Conservation (phyloP, 768 basidiomycete genomes). For the Omphalotus guepiniiformis region DNA sequence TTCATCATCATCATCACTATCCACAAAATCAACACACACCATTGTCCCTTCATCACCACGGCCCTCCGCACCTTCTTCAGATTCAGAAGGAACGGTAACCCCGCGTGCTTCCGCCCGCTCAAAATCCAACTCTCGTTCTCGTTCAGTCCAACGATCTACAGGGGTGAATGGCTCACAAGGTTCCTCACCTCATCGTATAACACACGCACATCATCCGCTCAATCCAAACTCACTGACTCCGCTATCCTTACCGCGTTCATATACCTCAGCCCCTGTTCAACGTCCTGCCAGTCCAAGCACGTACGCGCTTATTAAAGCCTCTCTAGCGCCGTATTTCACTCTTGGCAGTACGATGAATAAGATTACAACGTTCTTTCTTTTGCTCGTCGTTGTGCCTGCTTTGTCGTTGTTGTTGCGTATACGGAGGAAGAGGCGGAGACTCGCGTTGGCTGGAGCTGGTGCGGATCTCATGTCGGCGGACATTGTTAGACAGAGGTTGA, state of each 20-base stretch:
- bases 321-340: slow-evolving; percentile 38
- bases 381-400: slow-evolving; percentile 38
- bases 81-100: slow-evolving; percentile 5
- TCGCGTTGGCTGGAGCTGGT: slow-evolving; percentile 16
- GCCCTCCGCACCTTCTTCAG: slow-evolving; percentile 22
- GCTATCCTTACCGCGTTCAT: slow-evolving; percentile 14
- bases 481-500: slow-evolving; percentile 52
- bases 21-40: slow-evolving; percentile 71
- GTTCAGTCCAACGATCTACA: neutral
- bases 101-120: too few species aligned
- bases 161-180: too few species aligned
- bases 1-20: slow-evolving; percentile 66
- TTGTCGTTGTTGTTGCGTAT: slow-evolving; percentile 49
- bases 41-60: slow-evolving; percentile 52
- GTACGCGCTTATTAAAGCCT: slow-evolving; percentile 44
- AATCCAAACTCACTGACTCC: slow-evolving; percentile 5
- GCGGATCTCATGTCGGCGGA: slow-evolving; percentile 42
- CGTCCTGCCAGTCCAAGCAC: slow-evolving; percentile 24
- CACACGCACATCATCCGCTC: slow-evolving; percentile 4
- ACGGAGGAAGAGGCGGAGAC: slow-evolving; percentile 32
- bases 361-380: slow-evolving; percentile 34
- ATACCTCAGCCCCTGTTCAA: slow-evolving; percentile 8
- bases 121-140: neutral
- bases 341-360: slow-evolving; percentile 32
- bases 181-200: neutral